Percentiles rank a stretch among this genome's conserved stretches.
phyloP scores from a whole-genome alignment of 768 basidiomycete genomes.

The Lactifluus echinatus region DNA sequence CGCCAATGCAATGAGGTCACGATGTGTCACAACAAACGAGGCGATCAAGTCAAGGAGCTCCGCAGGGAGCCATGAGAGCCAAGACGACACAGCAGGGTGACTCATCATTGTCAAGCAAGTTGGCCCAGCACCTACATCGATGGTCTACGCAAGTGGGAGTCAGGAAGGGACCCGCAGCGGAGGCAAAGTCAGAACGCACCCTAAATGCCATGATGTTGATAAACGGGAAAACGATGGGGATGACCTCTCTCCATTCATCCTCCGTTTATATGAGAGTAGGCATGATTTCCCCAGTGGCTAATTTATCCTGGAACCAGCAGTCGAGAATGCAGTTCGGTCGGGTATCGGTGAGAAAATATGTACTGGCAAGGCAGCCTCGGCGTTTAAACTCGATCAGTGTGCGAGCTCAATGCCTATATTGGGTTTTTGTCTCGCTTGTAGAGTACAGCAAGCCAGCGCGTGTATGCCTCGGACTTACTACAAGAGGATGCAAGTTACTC shows the following conservation, averaged over 20 bases:
- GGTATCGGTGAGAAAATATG: background rate
- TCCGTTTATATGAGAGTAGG: background rate
- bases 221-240: background rate
- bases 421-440: background rate
- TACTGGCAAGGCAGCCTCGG: background rate
- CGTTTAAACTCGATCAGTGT: background rate
- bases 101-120: background rate
- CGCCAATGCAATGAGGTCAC: conserved; percentile 8
- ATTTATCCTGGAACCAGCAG: background rate
- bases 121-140: background rate
- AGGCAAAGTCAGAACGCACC: background rate
- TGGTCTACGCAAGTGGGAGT: background rate
- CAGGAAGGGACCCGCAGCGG: too few relatives aligned
- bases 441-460: too few relatives aligned
- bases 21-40: conserved; percentile 5
- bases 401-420: background rate
- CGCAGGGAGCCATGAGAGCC: background rate
- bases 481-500: background rate
- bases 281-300: background rate
- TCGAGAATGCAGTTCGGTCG: background rate
- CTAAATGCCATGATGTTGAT: background rate
- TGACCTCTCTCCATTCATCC: background rate
- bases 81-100: background rate
- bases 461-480: too few relatives aligned
- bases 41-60: conserved; percentile 12